phyloP scores from a whole-genome alignment of 75 land plant genomes.

The Sequoia sempervirens region DNA sequence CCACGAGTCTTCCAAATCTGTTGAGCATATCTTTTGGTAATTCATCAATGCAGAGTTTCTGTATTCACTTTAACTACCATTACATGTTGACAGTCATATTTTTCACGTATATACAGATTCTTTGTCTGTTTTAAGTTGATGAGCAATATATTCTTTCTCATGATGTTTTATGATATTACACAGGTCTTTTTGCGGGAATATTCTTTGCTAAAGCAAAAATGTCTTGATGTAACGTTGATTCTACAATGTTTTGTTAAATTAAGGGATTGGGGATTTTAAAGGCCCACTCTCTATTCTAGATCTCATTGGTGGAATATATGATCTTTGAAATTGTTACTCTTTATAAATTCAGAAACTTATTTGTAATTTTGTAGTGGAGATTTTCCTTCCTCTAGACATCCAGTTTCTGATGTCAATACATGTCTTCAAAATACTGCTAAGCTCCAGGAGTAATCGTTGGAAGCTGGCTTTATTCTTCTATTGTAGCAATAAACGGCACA shows the following conservation, averaged over 20 bases:
- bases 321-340: no score
- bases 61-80: neutral
- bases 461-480: no score
- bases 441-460: no score
- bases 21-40: conserved; percentile 89
- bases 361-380: no score
- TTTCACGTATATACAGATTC: neutral
- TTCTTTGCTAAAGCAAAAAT: conserved; percentile 90
- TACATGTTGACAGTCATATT: neutral
- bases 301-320: neutral
- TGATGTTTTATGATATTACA: neutral
- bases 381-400: no score
- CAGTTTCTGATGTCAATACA: no score
- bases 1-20: conserved; percentile 63
- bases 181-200: conserved; percentile 88
- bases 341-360: no score
- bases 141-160: neutral
- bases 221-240: conserved; percentile 22
- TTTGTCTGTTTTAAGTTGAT: neutral
- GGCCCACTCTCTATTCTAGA: neutral
- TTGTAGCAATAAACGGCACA: no score
- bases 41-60: neutral
- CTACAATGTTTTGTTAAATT: neutral
- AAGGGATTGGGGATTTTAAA: neutral
- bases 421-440: no score